Percentiles rank a stretch among this genome's conserved stretches.
These are phyloP conservation scores for Phialemoniopsis sp. DNA, from an alignment of 2,329 filamentous ascomycete genomes.

Conservation along the genomic window DNA sequence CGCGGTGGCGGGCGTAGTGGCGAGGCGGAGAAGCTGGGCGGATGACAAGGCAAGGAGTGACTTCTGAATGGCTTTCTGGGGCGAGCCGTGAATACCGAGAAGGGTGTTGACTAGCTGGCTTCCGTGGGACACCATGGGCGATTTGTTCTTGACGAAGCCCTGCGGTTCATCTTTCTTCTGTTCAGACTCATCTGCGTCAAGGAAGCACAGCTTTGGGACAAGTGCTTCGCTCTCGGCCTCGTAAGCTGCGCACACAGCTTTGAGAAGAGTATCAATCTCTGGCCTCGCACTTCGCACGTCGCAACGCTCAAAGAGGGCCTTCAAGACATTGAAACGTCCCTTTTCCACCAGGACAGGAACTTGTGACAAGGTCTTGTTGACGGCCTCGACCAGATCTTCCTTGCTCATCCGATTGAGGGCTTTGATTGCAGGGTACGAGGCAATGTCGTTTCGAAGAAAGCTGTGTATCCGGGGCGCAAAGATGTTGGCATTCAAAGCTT, in stretches of 20 bases:
- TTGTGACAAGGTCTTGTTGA: conserved; percentile 65
- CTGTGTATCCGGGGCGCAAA: conserved; percentile 77
- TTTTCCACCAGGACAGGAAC: conserved; percentile 70
- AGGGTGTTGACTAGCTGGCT: conserved; percentile 79
- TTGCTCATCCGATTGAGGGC: conserved; percentile 81
- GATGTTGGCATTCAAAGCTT: conserved; percentile 74
- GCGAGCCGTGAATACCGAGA: conserved; percentile 65
- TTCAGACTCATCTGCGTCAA: conserved; percentile 21
- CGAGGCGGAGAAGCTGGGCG: conserved; percentile 58
- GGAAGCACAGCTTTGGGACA: conserved; percentile 44
- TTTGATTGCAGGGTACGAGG: conserved; percentile 80
- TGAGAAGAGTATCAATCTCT: conserved; percentile 42
- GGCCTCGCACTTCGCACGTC: conserved; percentile 57
- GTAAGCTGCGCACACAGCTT: conserved; percentile 39
- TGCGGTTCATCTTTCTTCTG: conserved; percentile 21
- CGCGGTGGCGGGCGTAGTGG: conserved; percentile 48
- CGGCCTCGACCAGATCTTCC: conserved; percentile 74
- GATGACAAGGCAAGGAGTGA: conserved; percentile 58
- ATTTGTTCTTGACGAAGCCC: conserved; percentile 49
- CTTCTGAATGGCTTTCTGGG: conserved; percentile 68
- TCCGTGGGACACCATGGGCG: conserved; percentile 60
- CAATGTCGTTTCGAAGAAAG: conserved; percentile 83
- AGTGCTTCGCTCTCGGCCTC: conserved; percentile 35
- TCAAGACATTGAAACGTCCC: conserved; percentile 74
- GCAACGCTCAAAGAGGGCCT: conserved; percentile 79